A percentile compares a stretch with the other conserved stretches of the same genome.
Conservation (phyloP, 2,329 filamentous ascomycete species). For the Cladosporium halotolerans region DNA sequence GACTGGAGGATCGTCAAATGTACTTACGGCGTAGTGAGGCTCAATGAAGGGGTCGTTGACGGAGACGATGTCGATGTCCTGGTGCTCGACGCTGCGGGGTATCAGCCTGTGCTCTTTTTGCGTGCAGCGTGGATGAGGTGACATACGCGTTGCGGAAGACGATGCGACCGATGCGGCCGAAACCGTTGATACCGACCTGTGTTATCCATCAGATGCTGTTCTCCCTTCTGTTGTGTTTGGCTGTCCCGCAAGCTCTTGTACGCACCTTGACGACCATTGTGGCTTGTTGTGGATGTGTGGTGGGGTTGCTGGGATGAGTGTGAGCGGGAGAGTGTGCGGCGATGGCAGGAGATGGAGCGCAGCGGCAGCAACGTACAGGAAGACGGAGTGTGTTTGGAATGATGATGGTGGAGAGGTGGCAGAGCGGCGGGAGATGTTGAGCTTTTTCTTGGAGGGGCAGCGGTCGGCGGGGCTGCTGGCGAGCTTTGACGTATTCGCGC, state of each 20-base stretch:
- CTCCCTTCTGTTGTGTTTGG: slow-evolving; percentile 9
- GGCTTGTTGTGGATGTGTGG: slow-evolving; percentile 17
- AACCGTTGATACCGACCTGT: slow-evolving; percentile 98
- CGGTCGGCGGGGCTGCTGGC: slow-evolving; percentile 1
- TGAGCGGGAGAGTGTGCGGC: slow-evolving; percentile 5
- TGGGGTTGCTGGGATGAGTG: slow-evolving; percentile 11
- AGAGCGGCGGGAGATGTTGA: slow-evolving; percentile 10
- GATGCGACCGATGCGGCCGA: slow-evolving; percentile 98
- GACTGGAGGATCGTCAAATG: not conserved
- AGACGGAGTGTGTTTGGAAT: not conserved
- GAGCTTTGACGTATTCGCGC: slow-evolving; percentile 7
- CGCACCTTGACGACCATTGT: slow-evolving; percentile 44
- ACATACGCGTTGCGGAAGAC: slow-evolving; percentile 94
- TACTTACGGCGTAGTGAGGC: slow-evolving; percentile 88
- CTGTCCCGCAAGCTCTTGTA: slow-evolving; percentile 3
- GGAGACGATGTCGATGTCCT: slow-evolving; percentile 84
- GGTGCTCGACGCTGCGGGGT: slow-evolving; percentile 63
- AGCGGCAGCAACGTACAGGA: not conserved
- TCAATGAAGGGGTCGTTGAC: slow-evolving; percentile 99
- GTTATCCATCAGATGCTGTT: slow-evolving; percentile 29
- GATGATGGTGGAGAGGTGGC: slow-evolving; percentile 1
- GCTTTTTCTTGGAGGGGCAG: slow-evolving; percentile 10
- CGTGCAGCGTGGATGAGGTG: not conserved
- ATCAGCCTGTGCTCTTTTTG: slow-evolving; percentile 14
- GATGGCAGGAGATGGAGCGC: not conserved